Conservation (phyloP, 176 grass and related monocot species). For the Melocanna baccifera region DNA sequence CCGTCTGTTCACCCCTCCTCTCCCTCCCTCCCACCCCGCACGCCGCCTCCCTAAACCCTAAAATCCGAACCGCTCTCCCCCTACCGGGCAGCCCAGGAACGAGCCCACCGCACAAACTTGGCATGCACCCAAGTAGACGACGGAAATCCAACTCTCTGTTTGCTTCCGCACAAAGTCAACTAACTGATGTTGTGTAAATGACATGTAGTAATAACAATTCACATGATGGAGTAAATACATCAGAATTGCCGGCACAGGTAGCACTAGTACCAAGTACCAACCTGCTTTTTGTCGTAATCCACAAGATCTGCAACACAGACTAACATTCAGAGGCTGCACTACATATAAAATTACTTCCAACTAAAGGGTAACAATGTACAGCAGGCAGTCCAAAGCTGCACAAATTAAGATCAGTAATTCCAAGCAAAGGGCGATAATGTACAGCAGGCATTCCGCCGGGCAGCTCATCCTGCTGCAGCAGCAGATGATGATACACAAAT, state of each 20-base stretch:
- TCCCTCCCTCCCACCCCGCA: too few relatives aligned
- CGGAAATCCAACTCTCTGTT: not conserved
- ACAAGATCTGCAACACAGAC: not conserved
- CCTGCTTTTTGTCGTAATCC: not conserved
- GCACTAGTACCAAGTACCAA: not conserved
- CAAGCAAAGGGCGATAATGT: not conserved
- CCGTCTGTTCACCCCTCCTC: too few relatives aligned
- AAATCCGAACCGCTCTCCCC: too few relatives aligned
- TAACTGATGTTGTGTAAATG: not conserved
- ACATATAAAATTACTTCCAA: not conserved
- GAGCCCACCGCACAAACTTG: too few relatives aligned
- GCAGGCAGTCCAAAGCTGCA: not conserved
- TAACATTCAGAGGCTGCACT: not conserved
- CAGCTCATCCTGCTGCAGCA: not conserved
- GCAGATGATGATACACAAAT: not conserved
- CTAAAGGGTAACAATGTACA: not conserved
- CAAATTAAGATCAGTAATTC: not conserved
- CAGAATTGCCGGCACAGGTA: not conserved
- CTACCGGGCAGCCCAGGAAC: too few relatives aligned
- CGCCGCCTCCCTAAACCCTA: too few relatives aligned
- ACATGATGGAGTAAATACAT: not conserved
- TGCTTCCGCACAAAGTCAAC: not conserved
- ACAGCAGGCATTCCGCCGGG: not conserved
- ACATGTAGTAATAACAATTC: not conserved
- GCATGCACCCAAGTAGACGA: too few relatives aligned